A percentile compares a stretch with the other conserved stretches of the same genome.
These are phyloP conservation scores for Nemania diffusa DNA, from an alignment of 2,329 filamentous ascomycete species.

Conservation along the genomic window DNA sequence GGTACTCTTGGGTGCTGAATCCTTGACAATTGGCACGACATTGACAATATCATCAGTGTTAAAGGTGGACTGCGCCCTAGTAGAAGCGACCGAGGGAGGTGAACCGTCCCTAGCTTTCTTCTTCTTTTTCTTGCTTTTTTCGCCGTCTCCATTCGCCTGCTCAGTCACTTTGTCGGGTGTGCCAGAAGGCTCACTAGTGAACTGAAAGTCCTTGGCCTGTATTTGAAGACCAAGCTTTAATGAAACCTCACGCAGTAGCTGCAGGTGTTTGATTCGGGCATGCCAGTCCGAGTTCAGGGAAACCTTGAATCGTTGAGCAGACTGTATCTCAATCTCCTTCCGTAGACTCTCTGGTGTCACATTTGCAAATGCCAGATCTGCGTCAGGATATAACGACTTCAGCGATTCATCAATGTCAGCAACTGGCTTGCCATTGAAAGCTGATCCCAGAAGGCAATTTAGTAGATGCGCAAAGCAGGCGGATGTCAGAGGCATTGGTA, in stretches of 20 bases:
- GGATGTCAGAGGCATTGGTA: slow-evolving; percentile 83
- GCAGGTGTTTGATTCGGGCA: slow-evolving; percentile 74
- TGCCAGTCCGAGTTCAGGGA: slow-evolving; percentile 76
- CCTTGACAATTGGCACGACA: slow-evolving; percentile 93
- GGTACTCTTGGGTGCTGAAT: slow-evolving; percentile 88
- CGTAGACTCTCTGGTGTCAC: slow-evolving; percentile 79
- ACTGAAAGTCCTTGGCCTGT: slow-evolving; percentile 79
- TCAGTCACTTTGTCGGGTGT: slow-evolving; percentile 54
- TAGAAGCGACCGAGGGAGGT: slow-evolving; percentile 56
- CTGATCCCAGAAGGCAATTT: slow-evolving; percentile 88
- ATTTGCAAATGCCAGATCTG: slow-evolving; percentile 82
- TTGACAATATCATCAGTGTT: slow-evolving; percentile 87
- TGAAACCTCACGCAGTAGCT: slow-evolving; percentile 88
- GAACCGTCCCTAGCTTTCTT: slow-evolving; percentile 67
- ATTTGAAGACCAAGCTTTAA: slow-evolving; percentile 92
- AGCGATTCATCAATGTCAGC: slow-evolving; percentile 81
- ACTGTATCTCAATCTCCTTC: slow-evolving; percentile 76
- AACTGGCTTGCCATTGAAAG: slow-evolving; percentile 79
- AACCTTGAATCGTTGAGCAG: slow-evolving; percentile 79
- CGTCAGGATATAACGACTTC: slow-evolving; percentile 80
- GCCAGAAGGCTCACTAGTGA: slow-evolving; percentile 57
- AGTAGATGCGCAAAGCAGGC: slow-evolving; percentile 86
- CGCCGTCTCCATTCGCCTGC: slow-evolving; percentile 56
- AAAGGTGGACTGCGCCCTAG: slow-evolving; percentile 69
- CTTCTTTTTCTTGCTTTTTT: slow-evolving; percentile 70